Conservation (phyloP, 148 eudicot species). For the Euryodendron excelsum region DNA sequence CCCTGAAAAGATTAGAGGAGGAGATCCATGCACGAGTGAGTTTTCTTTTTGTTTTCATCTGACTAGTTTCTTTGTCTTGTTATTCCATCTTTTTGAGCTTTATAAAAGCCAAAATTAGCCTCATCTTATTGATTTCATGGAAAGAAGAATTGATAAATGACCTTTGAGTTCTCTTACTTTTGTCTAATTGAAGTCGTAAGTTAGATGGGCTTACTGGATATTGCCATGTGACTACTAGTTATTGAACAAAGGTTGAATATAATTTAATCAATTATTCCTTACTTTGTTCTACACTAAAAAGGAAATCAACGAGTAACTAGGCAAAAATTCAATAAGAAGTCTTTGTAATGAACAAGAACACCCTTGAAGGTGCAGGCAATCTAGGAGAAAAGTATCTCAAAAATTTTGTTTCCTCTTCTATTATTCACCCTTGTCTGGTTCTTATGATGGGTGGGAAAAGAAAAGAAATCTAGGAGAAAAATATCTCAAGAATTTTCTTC, state of each 20-base stretch:
- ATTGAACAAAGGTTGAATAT: no score
- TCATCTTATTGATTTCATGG: not conserved
- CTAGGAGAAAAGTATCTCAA: not conserved
- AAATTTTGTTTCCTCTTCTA: not conserved
- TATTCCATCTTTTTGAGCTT: not conserved
- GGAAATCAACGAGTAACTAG: not conserved
- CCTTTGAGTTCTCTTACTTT: not conserved
- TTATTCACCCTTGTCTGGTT: not conserved
- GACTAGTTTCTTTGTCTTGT: conserved; percentile 2
- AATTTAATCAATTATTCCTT: no score
- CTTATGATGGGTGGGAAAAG: not conserved
- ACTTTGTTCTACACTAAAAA: not conserved
- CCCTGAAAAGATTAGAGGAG: conserved; percentile 86
- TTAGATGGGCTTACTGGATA: no score
- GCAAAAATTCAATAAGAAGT: not conserved
- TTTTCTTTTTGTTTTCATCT: not conserved
- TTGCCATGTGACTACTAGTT: no score
- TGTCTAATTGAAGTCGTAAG: no score
- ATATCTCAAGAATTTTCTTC: no score
- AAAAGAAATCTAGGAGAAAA: not conserved
- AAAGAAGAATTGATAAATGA: not conserved
- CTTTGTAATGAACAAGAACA: no score
- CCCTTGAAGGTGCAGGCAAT: no score
- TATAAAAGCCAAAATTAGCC: not conserved
- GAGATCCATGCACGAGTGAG: conserved; percentile 85